Evolutionary conservation across 2,329 filamentous ascomycete genomes (phyloP).

Genomic region (Hypoxylon sp.): DNA sequence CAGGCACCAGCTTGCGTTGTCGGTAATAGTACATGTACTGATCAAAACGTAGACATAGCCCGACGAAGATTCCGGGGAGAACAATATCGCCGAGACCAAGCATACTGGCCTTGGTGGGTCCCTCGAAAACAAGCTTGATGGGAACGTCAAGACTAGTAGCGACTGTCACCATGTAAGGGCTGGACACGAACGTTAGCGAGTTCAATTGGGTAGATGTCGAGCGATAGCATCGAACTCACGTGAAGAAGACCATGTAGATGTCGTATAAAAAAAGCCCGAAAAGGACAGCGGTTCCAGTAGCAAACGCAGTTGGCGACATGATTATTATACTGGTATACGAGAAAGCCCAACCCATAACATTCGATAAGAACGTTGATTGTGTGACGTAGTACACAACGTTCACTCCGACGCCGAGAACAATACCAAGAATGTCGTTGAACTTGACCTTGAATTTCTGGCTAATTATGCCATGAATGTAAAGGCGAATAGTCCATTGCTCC

Average conservation of each 20-base stretch:
- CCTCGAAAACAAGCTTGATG: constrained; percentile 86
- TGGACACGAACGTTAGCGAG: constrained; percentile 54
- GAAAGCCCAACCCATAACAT: constrained; percentile 88
- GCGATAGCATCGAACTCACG: constrained; percentile 63
- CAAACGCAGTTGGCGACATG: constrained; percentile 90
- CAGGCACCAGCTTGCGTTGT: constrained; percentile 68
- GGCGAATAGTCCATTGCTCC: constrained; percentile 66
- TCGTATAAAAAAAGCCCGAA: constrained; percentile 92
- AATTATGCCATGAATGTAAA: constrained; percentile 67
- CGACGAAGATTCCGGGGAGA: constrained; percentile 91
- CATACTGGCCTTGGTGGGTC: constrained; percentile 80
- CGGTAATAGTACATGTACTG: constrained; percentile 85
- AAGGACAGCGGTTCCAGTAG: constrained; percentile 84
- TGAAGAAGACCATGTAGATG: constrained; percentile 92
- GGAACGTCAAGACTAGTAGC: constrained; percentile 92
- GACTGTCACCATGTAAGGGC: constrained; percentile 87
- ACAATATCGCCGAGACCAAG: constrained; percentile 96
- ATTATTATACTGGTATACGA: constrained; percentile 86
- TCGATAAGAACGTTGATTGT: constrained; percentile 74
- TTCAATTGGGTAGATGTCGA: background rate
- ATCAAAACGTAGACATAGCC: constrained; percentile 90
- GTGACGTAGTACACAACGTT: constrained; percentile 78
- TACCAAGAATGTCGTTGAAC: constrained; percentile 70
- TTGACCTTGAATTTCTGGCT: constrained; percentile 66
- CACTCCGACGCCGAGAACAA: constrained; percentile 68